Percentiles rank a stretch among this genome's conserved stretches.
phyloP scores from a whole-genome alignment of 345 rosid genomes.

The Microcos paniculata region DNA sequence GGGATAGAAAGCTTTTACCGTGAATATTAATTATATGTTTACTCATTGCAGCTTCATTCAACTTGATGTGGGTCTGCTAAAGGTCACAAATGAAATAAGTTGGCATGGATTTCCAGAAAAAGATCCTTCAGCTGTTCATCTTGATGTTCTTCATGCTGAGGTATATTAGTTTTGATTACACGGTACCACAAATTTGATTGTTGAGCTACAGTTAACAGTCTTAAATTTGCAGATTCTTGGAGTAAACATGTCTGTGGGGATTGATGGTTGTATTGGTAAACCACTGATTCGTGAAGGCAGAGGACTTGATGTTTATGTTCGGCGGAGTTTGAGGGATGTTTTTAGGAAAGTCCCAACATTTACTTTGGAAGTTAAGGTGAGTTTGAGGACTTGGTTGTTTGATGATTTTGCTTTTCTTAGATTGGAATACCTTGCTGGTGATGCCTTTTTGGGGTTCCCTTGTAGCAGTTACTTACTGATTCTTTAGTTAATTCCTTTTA shows the following conservation, averaged over 20 bases:
- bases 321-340: slow-evolving; percentile 94
- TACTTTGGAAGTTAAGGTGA: slow-evolving; percentile 89
- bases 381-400: neutral
- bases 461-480: neutral
- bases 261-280: slow-evolving; percentile 75
- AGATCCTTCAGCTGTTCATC: slow-evolving; percentile 91
- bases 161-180: slow-evolving; percentile 40
- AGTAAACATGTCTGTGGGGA: slow-evolving; percentile 91
- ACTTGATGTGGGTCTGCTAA: slow-evolving; percentile 90
- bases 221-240: slow-evolving; percentile 72
- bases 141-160: slow-evolving; percentile 95
- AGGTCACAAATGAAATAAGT: slow-evolving; percentile 81
- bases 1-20: neutral
- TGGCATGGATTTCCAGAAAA: slow-evolving; percentile 91
- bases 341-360: slow-evolving; percentile 91
- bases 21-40: slow-evolving; percentile 17
- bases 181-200: slow-evolving; percentile 10
- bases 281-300: slow-evolving; percentile 88
- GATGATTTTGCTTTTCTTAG: neutral
- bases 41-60: slow-evolving; percentile 76
- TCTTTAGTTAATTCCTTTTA: slow-evolving; percentile 9
- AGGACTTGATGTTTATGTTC: slow-evolving; percentile 80
- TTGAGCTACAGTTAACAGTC: slow-evolving; percentile 16
- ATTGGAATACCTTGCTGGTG: neutral
- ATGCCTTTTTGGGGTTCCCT: neutral